Base-by-base conservation (phyloP, 352 stramenopile species). In the Globisporangium nodosum region DNA sequence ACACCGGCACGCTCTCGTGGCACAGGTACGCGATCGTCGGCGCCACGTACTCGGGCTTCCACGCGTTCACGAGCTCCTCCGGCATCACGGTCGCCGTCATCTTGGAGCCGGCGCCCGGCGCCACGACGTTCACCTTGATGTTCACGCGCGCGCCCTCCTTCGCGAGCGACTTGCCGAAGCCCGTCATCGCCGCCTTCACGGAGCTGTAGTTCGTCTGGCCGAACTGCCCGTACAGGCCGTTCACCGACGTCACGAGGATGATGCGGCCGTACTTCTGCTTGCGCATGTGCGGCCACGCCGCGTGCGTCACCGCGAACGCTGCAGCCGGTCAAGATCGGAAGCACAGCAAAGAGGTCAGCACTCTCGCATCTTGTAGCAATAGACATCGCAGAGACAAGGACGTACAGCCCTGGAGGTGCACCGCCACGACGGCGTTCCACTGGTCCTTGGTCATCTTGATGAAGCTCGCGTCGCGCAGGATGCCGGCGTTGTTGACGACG, bases 401-500 rank as follows among this genome's bases (percentile, higher is more conserved):
- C 72, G 62, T 96, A 88, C 85, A 85, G 63, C 87, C 88, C 65
- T 94, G 73, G 13, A 96, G 73, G 71, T 96, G 86, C 18, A 92
- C 83, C 57, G 78, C 74, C 13, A 93, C 72, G 54, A 96, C 85
- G 35, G 79, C 71, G 61, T 96, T 88, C 86, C 87, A 97, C 58
- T 96, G 75, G 20, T 84, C 72, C 61, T 96, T 86, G 45, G 69
- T 86, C 89, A 97, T 96, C 71, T 96, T 96, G 64, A 74, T 65
- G 65, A 97, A 97, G 52, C 68, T 82, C 60, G 90, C 75, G 83
- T 97, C 71, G 65, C 96, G 81, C 76, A 99, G 66, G 65, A 98
- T 96, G 11, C 90, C 94, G 13, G 96, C 96, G 72, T 99, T 99
- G 76, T 94, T 94, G 43, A 92, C 76, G n/a, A 94, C 43, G 33